These are phyloP conservation scores for Boletus speciosus DNA, from an alignment of 768 basidiomycete genomes.

Conservation along the genomic window DNA sequence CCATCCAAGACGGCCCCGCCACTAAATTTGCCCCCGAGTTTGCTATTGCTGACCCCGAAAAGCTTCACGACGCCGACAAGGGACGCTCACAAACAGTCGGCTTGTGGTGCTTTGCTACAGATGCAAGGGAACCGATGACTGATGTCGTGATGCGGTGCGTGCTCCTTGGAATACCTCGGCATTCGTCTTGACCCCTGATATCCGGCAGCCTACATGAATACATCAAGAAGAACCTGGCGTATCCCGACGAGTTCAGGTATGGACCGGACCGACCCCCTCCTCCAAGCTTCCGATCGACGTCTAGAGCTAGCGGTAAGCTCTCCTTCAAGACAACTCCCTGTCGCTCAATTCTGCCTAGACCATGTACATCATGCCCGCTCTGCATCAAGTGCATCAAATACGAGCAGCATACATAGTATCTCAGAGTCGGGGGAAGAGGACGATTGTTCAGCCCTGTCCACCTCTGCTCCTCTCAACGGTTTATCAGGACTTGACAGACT, in stretches of 20 bases:
- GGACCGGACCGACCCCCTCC: conserved; percentile 66
- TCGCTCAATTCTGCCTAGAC: conserved; percentile 19
- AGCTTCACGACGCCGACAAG: conserved; percentile 46
- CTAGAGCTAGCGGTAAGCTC: conserved; percentile 28
- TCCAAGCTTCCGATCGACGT: conserved; percentile 41
- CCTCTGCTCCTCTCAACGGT: conserved; percentile 12
- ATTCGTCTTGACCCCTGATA: background rate
- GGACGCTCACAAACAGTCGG: conserved; percentile 60
- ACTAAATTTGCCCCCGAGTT: conserved; percentile 53
- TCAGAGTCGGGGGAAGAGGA: conserved; percentile 31
- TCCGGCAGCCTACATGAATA: conserved; percentile 56
- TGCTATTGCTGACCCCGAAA: conserved; percentile 40
- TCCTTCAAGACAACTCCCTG: background rate
- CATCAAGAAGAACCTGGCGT: conserved; percentile 61
- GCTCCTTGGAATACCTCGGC: background rate
- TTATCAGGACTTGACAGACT: conserved; percentile 43
- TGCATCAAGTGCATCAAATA: conserved; percentile 32
- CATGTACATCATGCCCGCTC: conserved; percentile 27
- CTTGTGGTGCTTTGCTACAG: conserved; percentile 71
- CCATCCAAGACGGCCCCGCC: conserved; percentile 28
- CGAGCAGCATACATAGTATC: conserved; percentile 35
- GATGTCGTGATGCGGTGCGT: conserved; percentile 67
- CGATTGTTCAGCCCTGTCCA: conserved; percentile 9
- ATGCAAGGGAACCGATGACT: conserved; percentile 66
- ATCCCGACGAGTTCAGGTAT: conserved; percentile 71